Evolutionary conservation across 73 alveolate genomes (phyloP), one percentile per base, ranked within the genome.

Genomic region (Stentor roeselii): DNA sequence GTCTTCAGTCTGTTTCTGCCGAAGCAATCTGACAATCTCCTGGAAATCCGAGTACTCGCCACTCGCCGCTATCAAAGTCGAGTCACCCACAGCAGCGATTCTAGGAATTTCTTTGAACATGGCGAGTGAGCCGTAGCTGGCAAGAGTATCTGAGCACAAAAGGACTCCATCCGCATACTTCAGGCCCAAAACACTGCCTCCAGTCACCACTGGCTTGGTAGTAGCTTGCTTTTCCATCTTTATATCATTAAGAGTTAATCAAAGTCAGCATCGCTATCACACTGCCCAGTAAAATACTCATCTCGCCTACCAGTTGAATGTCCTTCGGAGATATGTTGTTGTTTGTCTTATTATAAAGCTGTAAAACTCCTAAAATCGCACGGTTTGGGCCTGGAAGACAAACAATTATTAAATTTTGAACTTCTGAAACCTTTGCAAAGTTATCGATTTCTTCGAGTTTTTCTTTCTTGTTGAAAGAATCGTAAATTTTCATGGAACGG

Each of bases 31-130:
- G 39, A 75, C 82, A 40, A 94, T 78, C 42, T 92, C 91, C 84
- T 94, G 94, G 82, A 92, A 91, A 82, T 94, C 98, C 31, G 97
- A 39, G 84, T 82, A 88, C 60, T 94, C 98, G 3, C 98, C 98
- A 59, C 95, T 84, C n/a, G 95, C 87, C 36, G 92, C 96, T 59
- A 93, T 59, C 58, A 90, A 90, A 40, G 93, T 84, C 75, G 91
- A 88, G 34, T 82, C 88, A 3, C 93, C 76, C 32, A 94, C 74
- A 39, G 88, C 42, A 36, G 88, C 87, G 78, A 93, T 89, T 61
- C 97, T 86, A 38, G 84, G 82, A 58, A 86, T 85, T 40, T 89
- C 86, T 90, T 94, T 94, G 89, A 84, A 86, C 74, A 75, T 77
- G 41, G 87, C 88, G 94, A 92, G 89, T 35, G 92, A 60, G 42